phyloP scores from a whole-genome alignment of 2,329 filamentous ascomycete genomes.

The Ophiobolus disseminans region DNA sequence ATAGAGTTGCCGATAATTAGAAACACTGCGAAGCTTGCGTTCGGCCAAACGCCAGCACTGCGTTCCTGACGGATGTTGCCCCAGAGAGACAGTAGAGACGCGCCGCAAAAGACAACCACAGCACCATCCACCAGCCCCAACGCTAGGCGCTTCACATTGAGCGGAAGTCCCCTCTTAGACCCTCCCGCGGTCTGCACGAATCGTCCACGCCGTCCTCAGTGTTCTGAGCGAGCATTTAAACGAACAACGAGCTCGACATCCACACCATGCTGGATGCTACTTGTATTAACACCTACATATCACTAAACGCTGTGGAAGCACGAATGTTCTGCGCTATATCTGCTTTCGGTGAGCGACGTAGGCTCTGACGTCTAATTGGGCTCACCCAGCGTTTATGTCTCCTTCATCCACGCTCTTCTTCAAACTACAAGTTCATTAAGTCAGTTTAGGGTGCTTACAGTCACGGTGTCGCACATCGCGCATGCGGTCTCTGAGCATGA shows the following conservation, averaged over 20 bases:
- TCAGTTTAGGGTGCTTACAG: background rate
- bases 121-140: no score
- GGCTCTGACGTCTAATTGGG: background rate
- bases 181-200: background rate
- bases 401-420: no score
- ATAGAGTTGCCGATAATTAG: background rate
- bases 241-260: background rate
- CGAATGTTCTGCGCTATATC: no score
- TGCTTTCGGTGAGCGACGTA: background rate
- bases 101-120: no score
- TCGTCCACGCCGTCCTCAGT: background rate
- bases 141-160: no score
- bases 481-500: no score
- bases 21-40: background rate
- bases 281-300: constrained; percentile 1
- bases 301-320: no score
- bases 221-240: background rate
- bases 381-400: background rate
- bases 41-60: background rate
- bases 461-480: no score
- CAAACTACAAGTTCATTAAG: background rate
- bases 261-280: background rate
- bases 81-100: background rate
- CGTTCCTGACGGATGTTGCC: background rate
- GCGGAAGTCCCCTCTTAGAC: background rate